A percentile compares a stretch with the other conserved stretches of the same genome.
phyloP scores from a whole-genome alignment of 2,329 filamentous ascomycete genomes.

The Aspergillus amoenus region DNA sequence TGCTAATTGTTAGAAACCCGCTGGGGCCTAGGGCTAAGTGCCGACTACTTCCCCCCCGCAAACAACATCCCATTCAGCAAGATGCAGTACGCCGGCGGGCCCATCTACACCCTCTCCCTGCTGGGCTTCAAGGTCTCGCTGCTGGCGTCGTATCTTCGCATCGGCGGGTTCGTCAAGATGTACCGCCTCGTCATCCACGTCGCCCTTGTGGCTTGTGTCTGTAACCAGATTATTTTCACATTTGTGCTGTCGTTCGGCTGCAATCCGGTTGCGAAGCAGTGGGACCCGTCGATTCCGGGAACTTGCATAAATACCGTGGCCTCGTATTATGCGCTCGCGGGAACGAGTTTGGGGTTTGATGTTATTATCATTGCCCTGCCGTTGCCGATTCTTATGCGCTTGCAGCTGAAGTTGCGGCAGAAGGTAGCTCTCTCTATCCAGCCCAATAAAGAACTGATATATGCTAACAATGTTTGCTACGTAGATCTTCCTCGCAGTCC shows the following conservation, averaged over 20 bases:
- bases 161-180: constrained; percentile 39
- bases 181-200: constrained; percentile 28
- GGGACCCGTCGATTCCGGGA: constrained; percentile 29
- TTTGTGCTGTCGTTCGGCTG: not conserved
- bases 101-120: constrained; percentile 30
- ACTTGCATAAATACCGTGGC: constrained; percentile 42
- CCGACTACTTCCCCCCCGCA: not conserved
- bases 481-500: constrained; percentile 40
- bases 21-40: not conserved
- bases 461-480: too few species aligned
- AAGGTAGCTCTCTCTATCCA: constrained; percentile 9
- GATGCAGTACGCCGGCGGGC: not conserved
- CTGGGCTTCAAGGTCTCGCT: constrained; percentile 51
- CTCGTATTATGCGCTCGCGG: constrained; percentile 42
- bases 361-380: constrained; percentile 26
- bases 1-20: not conserved
- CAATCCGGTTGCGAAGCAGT: not conserved
- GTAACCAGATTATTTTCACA: not conserved
- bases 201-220: not conserved
- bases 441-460: too few species aligned
- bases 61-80: not conserved
- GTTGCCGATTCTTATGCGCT: constrained; percentile 23
- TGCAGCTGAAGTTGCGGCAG: constrained; percentile 18
- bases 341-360: constrained; percentile 26
- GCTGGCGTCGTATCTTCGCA: constrained; percentile 48